phyloP scores from a whole-genome alignment of 257 asterid species.

The Solanum boliviense region DNA sequence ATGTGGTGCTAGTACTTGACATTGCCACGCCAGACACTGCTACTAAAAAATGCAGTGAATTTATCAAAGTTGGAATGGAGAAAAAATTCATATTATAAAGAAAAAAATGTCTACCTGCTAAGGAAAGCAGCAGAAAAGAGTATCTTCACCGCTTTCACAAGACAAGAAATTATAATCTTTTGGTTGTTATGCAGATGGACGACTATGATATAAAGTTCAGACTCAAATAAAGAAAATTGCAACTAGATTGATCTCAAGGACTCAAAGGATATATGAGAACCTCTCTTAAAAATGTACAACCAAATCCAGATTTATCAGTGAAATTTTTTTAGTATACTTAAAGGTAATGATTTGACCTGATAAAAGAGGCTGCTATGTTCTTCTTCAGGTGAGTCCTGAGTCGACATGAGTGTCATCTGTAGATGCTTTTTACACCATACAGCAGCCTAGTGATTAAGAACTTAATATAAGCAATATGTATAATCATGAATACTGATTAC shows the following conservation, averaged over 20 bases:
- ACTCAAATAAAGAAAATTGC: not conserved
- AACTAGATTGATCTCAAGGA: not conserved
- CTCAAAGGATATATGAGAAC: not conserved
- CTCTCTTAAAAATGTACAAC: not conserved
- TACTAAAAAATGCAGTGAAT: not conserved
- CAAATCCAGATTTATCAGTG: not conserved
- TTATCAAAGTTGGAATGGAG: not conserved
- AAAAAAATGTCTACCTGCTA: not conserved
- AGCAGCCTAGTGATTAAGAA: slow-evolving; percentile 42
- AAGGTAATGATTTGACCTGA: slow-evolving; percentile 43
- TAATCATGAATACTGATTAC: not conserved
- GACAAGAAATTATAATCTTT: not conserved
- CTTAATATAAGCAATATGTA: not conserved
- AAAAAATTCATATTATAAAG: not conserved
- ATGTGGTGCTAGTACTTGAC: not conserved
- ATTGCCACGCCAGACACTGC: not conserved
- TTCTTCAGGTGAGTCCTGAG: slow-evolving; percentile 88
- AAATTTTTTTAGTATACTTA: not conserved
- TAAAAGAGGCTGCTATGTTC: slow-evolving; percentile 68
- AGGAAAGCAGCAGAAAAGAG: not conserved
- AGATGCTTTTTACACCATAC: slow-evolving; percentile 87
- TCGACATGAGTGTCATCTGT: slow-evolving; percentile 84
- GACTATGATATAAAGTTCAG: not conserved
- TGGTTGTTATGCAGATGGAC: not conserved
- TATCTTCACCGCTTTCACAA: not conserved